These are phyloP conservation scores for Candida dajiaensis DNA, from an alignment of 805 yeast species.

Conservation along the genomic window DNA sequence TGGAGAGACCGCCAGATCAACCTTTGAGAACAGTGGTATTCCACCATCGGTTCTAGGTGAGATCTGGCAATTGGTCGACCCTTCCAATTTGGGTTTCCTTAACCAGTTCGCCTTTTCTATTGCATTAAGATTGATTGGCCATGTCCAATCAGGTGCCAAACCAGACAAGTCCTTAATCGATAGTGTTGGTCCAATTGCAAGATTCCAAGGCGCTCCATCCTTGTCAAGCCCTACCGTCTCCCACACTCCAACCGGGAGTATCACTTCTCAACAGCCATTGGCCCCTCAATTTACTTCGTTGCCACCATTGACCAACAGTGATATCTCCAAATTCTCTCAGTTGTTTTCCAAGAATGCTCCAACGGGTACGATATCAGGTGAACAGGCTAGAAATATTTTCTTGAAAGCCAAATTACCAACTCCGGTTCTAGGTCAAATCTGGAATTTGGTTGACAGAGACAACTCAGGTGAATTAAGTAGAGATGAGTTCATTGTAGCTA, in stretches of 20 bases:
- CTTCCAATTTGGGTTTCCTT: conserved; percentile 78
- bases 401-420: conserved; percentile 84
- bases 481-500: conserved; percentile 82
- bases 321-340: conserved; percentile 58
- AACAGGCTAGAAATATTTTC: conserved; percentile 79
- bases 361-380: conserved; percentile 58
- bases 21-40: conserved; percentile 81
- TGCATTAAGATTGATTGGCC: conserved; percentile 86
- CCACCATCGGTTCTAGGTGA: conserved; percentile 76
- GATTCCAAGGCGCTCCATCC: conserved; percentile 33
- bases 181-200: conserved; percentile 59
- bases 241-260: conserved; percentile 24
- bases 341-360: conserved; percentile 68
- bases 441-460: conserved; percentile 80
- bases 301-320: conserved; percentile 51
- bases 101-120: conserved; percentile 74
- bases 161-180: conserved; percentile 51
- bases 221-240: neutral
- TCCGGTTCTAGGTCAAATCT: conserved; percentile 71
- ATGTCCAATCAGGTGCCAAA: conserved; percentile 68
- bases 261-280: conserved; percentile 28
- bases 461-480: conserved; percentile 67
- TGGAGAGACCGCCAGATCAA: conserved; percentile 77
- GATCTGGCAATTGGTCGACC: conserved; percentile 93
- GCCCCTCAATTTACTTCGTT: conserved; percentile 26